These are phyloP conservation scores for Sphaerulina vaccinii DNA, from an alignment of 2,329 filamentous ascomycete species.

Conservation along the genomic window DNA sequence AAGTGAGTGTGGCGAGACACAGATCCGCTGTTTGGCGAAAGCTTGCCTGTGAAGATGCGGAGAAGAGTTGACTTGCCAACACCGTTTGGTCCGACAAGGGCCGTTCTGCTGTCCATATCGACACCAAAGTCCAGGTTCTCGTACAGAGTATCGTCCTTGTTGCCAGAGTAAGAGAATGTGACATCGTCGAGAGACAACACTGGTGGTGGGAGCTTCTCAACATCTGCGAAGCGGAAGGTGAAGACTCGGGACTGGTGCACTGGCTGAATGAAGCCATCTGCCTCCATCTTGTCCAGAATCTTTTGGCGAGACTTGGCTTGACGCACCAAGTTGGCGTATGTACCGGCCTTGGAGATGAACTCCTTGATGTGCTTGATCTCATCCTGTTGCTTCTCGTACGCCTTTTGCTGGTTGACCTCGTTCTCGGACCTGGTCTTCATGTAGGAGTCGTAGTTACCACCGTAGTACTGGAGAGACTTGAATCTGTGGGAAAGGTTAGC, in stretches of 20 bases:
- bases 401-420: constrained; percentile 98
- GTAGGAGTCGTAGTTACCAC: constrained; percentile 99
- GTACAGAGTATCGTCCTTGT: constrained; percentile 87
- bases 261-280: constrained; percentile 95
- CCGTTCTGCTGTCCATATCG: constrained; percentile 98
- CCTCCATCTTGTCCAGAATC: constrained; percentile 99
- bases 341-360: constrained; percentile 99
- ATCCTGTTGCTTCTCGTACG: constrained; percentile 98
- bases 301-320: constrained; percentile 99
- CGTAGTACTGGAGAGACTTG: constrained; percentile 90
- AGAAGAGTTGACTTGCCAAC: constrained; percentile 97
- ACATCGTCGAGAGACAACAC: constrained; percentile 96
- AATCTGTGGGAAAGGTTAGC: constrained; percentile 34
- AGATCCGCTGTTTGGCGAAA: constrained; percentile 76
- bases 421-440: constrained; percentile 90
- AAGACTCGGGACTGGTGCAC: constrained; percentile 84
- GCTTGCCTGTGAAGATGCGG: constrained; percentile 92
- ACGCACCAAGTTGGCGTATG: constrained; percentile 97
- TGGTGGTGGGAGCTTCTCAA: constrained; percentile 97
- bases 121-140: constrained; percentile 96
- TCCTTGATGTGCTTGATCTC: constrained; percentile 99
- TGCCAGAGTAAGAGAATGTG: constrained; percentile 95
- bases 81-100: constrained; percentile 96
- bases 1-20: constrained; percentile 95
- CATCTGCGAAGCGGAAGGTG: constrained; percentile 96